Percentiles rank a stretch among this genome's conserved stretches.
Conservation (phyloP, 805 yeast genomes). For the Sugiyamaella smithiae region DNA sequence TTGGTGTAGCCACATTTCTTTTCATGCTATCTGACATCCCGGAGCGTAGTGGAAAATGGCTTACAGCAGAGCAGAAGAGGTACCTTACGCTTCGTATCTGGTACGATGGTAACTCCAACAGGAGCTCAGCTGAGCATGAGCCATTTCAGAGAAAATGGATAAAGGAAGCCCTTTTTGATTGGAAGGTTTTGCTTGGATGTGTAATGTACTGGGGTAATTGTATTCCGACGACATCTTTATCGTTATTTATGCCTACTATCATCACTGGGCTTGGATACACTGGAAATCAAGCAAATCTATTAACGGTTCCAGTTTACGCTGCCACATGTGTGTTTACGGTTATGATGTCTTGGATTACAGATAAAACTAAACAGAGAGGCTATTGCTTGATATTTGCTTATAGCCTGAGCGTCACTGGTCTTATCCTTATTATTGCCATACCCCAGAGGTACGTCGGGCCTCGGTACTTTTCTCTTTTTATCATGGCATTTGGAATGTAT, state of each 20-base stretch:
- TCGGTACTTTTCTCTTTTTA: conserved; percentile 2
- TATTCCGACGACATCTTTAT: background rate
- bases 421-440: background rate
- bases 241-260: conserved; percentile 2
- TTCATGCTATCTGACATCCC: conserved; percentile 31
- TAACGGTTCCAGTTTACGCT: background rate
- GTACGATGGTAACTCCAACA: conserved; percentile 2
- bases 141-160: background rate
- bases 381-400: background rate
- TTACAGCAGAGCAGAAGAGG: background rate
- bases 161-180: background rate
- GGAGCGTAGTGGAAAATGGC: conserved; percentile 4
- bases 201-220: conserved; percentile 2
- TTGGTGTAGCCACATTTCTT: conserved; percentile 24
- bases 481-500: conserved; percentile 1
- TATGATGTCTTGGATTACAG: background rate
- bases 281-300: background rate
- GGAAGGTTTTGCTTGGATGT: background rate
- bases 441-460: conserved; percentile 1
- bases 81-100: conserved; percentile 1
- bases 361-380: background rate
- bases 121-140: background rate
- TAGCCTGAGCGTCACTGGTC: conserved; percentile 1
- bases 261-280: background rate
- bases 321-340: conserved; percentile 1